Evolutionary conservation across 345 rosid genomes (phyloP), one percentile per base, ranked within the genome.

Genomic region (Eucalyptus tenuipes): DNA sequence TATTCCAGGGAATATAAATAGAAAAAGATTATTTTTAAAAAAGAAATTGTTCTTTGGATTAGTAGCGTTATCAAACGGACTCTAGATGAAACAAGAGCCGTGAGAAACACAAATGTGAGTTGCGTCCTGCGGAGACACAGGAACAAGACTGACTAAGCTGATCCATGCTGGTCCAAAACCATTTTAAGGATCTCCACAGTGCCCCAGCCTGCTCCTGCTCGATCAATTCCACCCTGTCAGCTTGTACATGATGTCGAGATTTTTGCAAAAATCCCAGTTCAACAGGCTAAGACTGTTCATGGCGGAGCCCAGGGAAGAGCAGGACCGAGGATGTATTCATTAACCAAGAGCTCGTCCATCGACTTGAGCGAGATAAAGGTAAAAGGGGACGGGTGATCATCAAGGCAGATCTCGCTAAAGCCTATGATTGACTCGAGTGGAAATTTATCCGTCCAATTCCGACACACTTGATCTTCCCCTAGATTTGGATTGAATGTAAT

Each of bases 1-100:
- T 52, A 0, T 52, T 52, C 0, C 0, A 0, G 1, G 9, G 9
- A 52, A 52, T 52, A 52, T 52, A 50, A 7, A 7, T 50, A 17
- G 2, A 52, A 17, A 52, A 52, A 52, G 0, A 3, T 4, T 50
- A 50, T 50, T 50, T 50, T 0, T 50, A 22, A 47, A 47, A 50
- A 50, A 50, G 4, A 50, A 50, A 50, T 6, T 16, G 0, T 50
- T 50, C 53, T 1, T 3, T 48, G 5, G 0, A 48, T 48, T 13
- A 48, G 1, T 12, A 48, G 14, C 0, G 13, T 48, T 49, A 15
- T 7, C 0, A 49, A 49, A 49, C 3, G 1, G 3, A 7, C 18
- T 17, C 55, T 17, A 7, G 18, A 52, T 18, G 4, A 52, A 0
- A 52, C 24, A 52, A 7, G 55, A 18, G 24, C 55, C 18, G 0